Conservation (phyloP, 768 basidiomycete genomes). For the Leccinum arenicola region DNA sequence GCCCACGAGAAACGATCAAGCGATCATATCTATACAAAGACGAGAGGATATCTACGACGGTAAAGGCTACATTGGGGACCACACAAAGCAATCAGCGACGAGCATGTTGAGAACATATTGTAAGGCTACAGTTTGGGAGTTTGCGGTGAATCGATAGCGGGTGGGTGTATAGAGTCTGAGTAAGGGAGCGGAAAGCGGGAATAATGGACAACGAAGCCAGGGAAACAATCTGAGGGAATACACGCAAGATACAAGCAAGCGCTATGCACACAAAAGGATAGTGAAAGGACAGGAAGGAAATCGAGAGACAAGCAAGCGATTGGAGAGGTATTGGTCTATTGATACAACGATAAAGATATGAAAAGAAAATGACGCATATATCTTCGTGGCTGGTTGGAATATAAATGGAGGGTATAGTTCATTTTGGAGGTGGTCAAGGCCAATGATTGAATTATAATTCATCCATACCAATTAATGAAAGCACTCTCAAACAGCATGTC, state of each 20-base stretch:
- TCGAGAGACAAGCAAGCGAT: background rate
- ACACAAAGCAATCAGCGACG: too few species aligned
- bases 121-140: too few species aligned
- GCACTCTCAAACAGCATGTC: conserved; percentile 15
- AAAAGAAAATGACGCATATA: background rate
- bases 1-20: too few species aligned
- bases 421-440: background rate
- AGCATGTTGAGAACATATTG: too few species aligned
- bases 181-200: too few species aligned
- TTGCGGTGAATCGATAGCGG: too few species aligned
- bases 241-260: background rate
- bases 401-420: background rate
- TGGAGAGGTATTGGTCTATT: background rate
- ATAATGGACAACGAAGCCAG: too few species aligned
- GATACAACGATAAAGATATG: conserved; percentile 3
- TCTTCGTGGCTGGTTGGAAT: background rate
- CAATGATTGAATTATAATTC: conserved; percentile 7
- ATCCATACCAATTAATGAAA: conserved; percentile 7
- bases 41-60: too few species aligned
- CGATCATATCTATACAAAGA: too few species aligned
- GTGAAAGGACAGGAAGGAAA: background rate
- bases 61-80: too few species aligned
- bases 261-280: background rate
- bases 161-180: too few species aligned
- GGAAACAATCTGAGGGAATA: background rate